Evolutionary conservation across 768 basidiomycete species (phyloP).

Genomic region (Boletus barrowsii): DNA sequence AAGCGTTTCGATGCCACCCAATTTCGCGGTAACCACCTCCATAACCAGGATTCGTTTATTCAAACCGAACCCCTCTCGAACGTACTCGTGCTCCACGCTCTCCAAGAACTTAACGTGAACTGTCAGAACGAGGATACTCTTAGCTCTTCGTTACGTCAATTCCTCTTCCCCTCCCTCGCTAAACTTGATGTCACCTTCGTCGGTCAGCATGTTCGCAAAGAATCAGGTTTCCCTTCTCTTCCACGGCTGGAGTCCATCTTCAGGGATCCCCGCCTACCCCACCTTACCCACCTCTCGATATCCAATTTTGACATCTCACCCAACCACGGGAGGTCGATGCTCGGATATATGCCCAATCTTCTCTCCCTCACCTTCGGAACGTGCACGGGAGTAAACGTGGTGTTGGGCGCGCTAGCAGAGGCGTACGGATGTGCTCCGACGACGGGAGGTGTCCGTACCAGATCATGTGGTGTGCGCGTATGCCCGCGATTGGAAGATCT

Average conservation of each 20-base stretch:
- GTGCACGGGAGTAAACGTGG: slow-evolving; percentile 40
- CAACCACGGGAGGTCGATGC: slow-evolving; percentile 40
- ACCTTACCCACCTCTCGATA: slow-evolving; percentile 50
- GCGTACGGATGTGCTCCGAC: slow-evolving; percentile 26
- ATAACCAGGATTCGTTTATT: slow-evolving; percentile 30
- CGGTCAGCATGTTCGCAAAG: slow-evolving; percentile 26
- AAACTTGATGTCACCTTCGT: slow-evolving; percentile 44
- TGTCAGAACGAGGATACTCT: slow-evolving; percentile 40
- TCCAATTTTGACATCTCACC: slow-evolving; percentile 42
- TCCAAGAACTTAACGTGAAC: slow-evolving; percentile 45
- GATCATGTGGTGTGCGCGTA: slow-evolving; percentile 39
- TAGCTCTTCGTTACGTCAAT: slow-evolving; percentile 38
- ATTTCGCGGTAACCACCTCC: slow-evolving; percentile 31
- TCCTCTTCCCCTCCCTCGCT: slow-evolving; percentile 43
- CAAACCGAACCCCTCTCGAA: slow-evolving; percentile 27
- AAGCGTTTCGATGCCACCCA: slow-evolving; percentile 27
- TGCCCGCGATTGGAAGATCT: slow-evolving; percentile 52
- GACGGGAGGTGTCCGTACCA: slow-evolving; percentile 11
- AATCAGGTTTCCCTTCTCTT: slow-evolving; percentile 31
- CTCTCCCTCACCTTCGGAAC: slow-evolving; percentile 45
- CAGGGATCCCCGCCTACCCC: slow-evolving; percentile 52
- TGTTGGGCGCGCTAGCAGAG: slow-evolving; percentile 43
- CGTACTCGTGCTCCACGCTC: slow-evolving; percentile 23
- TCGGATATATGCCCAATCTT: slow-evolving; percentile 53
- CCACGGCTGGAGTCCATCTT: slow-evolving; percentile 52